Evolutionary conservation across 176 grass and related monocot genomes (phyloP), one percentile per base, ranked within the genome.

Genomic region (Secale cereale): DNA sequence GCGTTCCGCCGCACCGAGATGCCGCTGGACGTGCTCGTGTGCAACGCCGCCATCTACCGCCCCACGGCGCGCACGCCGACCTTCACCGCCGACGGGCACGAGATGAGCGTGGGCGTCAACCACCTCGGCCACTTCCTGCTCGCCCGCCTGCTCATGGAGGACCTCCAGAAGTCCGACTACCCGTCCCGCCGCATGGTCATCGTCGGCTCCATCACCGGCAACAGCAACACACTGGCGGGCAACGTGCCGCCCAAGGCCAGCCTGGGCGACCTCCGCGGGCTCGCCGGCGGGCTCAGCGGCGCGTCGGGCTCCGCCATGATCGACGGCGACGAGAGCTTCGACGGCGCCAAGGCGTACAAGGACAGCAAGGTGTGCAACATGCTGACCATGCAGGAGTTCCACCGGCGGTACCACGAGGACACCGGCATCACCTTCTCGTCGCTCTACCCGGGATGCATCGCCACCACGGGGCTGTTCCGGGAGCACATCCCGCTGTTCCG

Each of bases 291-390:
- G 0, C 65, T 98, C 11, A 78, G 83, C 2, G 87, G 89, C 19
- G 54, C 64, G 12, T 81, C 81, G 10, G 85, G 89, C 0, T 98
- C 95, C 6, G 84, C 92, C 70, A 98, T 98, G 95, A 93, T 98
- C 67, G 93, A 98, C 77, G 95, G 93, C 2, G 86, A 46, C 4
- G 66, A 90, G 29, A 81, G 60, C 70, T 98, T 98, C 80, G 89
- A 98, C 52, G 95, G 95, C 20, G 95, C 95, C 5, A 98, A 98
- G 87, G 95, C 95, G 17, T 98, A 98, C 93, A 98, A 95, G 87
- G 95, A 98, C 80, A 98, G 95, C 93, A 98, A 98, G 93, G 85
- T 98, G 29, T 98, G 95, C 87, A 98, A 98, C 85, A 98, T 98
- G 95, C 85, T 98, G 11, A 98, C 89, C 7, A 97, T 97, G 92